Evolutionary conservation across 805 yeast genomes (phyloP), one percentile per base, ranked within the genome.

Genomic region (Cyberlindnera americana): DNA sequence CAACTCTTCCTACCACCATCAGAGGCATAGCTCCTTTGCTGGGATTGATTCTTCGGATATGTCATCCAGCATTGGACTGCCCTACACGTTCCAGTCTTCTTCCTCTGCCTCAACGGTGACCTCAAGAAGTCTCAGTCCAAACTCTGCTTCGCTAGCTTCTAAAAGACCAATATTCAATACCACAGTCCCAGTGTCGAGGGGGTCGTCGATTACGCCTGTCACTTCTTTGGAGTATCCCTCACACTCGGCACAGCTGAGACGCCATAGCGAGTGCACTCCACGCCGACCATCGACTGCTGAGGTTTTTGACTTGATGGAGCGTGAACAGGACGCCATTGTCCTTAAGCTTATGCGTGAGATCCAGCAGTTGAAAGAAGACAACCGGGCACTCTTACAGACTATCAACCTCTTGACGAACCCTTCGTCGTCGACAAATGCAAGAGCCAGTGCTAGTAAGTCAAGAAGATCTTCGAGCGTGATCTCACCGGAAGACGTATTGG

Each of bases 321-420:
- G 78, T 37, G 88, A 83, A 59, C 89, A 83, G 56, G 90, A 83
- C 53, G 86, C 84, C 3, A 78, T 81, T 18, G 89, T 82, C 15
- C 62, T 81, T 53, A 74, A 72, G 56, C 62, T 82, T 29, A 81
- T 80, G 77, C 71, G 73, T 38, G 87, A 82, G 54, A 80, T 83
- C 25, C 66, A 66, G 19, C 42, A 48, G 6, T 58, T 82, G 44
- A 74, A 72, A 47, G 76, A 74, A 14, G 86, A 80, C 49, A 77
- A 74, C 48, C 65, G 65, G 29, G 44, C 52, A 9, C 59, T 75
- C 33, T 24, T 50, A 17, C 53, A 50, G 19, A 53, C 56, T 2
- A 44, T 56, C 18, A 53, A 48, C 31, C 40, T 42, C n/a, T 30
- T 53, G 12, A 43, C 52, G 2, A 36, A 34, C 32, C 37, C 49